phyloP scores from a whole-genome alignment of 352 stramenopile species.

The Globisporangium apiculatum region DNA sequence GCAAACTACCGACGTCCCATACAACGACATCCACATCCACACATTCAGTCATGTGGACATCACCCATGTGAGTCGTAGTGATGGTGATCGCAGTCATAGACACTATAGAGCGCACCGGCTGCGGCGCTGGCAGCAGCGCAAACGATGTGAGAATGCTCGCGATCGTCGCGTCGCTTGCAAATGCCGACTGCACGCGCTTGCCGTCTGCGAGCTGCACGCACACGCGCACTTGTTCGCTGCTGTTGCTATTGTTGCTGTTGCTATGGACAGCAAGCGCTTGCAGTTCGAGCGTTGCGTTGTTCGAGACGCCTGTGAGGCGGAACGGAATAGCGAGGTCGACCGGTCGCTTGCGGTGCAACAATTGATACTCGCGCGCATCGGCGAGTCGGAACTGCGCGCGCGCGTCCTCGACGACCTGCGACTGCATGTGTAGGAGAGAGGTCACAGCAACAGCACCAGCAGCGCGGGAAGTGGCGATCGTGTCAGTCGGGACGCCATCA shows the following conservation, averaged over 20 bases:
- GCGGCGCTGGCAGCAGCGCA: constrained; percentile 32
- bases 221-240: constrained; percentile 53
- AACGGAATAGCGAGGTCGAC: constrained; percentile 83
- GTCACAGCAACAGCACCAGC: no score
- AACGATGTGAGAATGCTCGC: constrained; percentile 51
- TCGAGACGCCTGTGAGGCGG: constrained; percentile 77
- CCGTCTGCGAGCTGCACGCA: constrained; percentile 71
- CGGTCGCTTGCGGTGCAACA: constrained; percentile 52
- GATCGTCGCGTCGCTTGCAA: constrained; percentile 46
- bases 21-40: neutral
- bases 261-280: constrained; percentile 19
- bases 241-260: neutral
- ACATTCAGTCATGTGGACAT: neutral
- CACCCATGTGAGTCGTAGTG: no score
- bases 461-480: no score
- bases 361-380: constrained; percentile 36
- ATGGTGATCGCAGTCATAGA: neutral
- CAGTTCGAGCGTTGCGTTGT: constrained; percentile 74
- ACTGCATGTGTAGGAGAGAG: constrained; percentile 22
- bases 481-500: no score
- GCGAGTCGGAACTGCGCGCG: constrained; percentile 45
- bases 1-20: constrained; percentile 35
- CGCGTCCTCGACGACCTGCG: constrained; percentile 65
- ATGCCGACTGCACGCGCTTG: constrained; percentile 65
- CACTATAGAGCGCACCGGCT: constrained; percentile 23